Evolutionary conservation across 1,284 basidiomycete genomes (phyloP).

Genomic region (Cutaneotrichosporon mucoides): DNA sequence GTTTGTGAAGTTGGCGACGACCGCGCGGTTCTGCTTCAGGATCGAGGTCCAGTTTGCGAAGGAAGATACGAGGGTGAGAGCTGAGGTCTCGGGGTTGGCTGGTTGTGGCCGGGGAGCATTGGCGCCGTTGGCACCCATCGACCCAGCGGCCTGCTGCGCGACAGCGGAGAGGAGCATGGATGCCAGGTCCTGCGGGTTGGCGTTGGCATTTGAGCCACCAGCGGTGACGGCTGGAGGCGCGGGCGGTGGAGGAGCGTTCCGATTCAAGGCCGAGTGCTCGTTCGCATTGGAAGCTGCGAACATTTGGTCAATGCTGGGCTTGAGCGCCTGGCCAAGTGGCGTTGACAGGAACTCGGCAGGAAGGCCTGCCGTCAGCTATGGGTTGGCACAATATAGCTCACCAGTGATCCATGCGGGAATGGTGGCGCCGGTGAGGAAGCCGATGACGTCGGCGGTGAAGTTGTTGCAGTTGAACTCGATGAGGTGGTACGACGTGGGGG

Average conservation of each 20-base stretch:
- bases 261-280: constrained; percentile 8
- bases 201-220: not conserved
- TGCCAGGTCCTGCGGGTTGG: constrained; percentile 46
- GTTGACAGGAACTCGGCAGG: constrained; percentile 86
- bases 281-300: constrained; percentile 69
- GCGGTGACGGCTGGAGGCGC: constrained; percentile 36
- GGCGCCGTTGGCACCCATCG: constrained; percentile 4
- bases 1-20: constrained; percentile 63
- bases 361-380: constrained; percentile 57
- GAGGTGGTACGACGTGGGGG: constrained; percentile 85
- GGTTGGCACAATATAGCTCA: constrained; percentile 19
- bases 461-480: constrained; percentile 72
- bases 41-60: constrained; percentile 55
- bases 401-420: constrained; percentile 71
- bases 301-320: constrained; percentile 85
- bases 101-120: constrained; percentile 25
- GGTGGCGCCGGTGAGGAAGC: constrained; percentile 72
- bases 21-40: constrained; percentile 54
- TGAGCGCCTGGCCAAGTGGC: constrained; percentile 77
- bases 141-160: constrained; percentile 54
- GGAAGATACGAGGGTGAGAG: constrained; percentile 62
- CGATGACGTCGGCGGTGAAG: constrained; percentile 80
- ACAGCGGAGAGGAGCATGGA: constrained; percentile 63
- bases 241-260: constrained; percentile 45
- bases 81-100: constrained; percentile 52